A percentile compares a stretch with the other conserved stretches of the same genome.
Evolutionary conservation across 2,329 filamentous ascomycete genomes (phyloP).

Genomic region (Neurospora sp.): DNA sequence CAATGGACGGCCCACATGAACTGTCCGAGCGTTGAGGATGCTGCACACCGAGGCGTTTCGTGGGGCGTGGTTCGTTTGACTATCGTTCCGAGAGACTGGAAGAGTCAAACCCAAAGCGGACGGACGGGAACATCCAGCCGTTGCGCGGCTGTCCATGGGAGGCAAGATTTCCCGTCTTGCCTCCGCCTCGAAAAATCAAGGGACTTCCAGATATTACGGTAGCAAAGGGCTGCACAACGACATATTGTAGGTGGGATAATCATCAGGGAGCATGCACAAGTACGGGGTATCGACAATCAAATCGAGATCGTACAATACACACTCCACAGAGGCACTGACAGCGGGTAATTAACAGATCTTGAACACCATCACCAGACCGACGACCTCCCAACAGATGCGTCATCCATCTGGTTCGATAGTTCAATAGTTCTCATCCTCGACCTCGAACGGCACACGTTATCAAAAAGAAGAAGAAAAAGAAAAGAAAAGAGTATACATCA

Average conservation of each 20-base stretch:
- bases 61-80: constrained; percentile 10
- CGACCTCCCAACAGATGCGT: background rate
- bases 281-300: background rate
- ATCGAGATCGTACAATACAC: background rate
- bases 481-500: background rate
- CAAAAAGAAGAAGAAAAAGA: background rate
- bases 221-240: background rate
- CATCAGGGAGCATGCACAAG: background rate
- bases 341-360: background rate
- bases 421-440: background rate
- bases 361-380: background rate
- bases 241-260: background rate
- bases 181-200: background rate
- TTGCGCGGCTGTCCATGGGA: background rate
- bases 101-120: background rate
- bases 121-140: background rate
- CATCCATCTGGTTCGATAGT: background rate
- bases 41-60: background rate
- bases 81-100: constrained; percentile 19
- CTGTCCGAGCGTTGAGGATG: background rate
- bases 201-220: background rate
- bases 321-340: background rate
- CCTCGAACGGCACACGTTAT: background rate
- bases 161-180: background rate
- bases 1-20: background rate